A percentile compares a stretch with the other conserved stretches of the same genome.
Evolutionary conservation across 345 rosid genomes (phyloP).

Genomic region (Citrus maxima): DNA sequence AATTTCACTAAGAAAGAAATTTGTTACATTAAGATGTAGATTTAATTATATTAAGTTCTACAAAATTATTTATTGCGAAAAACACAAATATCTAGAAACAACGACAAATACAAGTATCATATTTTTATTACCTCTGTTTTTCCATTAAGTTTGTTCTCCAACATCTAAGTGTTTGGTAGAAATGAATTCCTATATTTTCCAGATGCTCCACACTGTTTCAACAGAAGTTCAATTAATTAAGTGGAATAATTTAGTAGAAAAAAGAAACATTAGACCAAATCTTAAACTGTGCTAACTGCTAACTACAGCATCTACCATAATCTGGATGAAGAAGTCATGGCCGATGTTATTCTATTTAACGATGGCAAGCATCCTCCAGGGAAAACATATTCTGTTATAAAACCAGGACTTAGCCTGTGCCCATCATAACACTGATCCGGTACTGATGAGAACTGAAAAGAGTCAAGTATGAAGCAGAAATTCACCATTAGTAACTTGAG

Average conservation of each 20-base stretch:
- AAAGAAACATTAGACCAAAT: background rate
- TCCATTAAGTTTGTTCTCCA: constrained; percentile 87
- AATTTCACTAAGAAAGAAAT: constrained; percentile 47
- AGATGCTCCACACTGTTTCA: constrained; percentile 70
- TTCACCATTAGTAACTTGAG: background rate
- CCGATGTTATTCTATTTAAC: constrained; percentile 64
- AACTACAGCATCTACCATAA: constrained; percentile 49
- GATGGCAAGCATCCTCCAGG: constrained; percentile 95
- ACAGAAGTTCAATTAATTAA: background rate
- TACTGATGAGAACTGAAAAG: constrained; percentile 69
- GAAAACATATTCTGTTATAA: constrained; percentile 88
- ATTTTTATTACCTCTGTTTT: constrained; percentile 48
- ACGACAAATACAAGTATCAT: background rate
- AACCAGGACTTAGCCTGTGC: constrained; percentile 78
- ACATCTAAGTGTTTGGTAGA: constrained; percentile 65
- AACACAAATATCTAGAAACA: background rate
- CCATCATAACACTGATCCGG: constrained; percentile 82
- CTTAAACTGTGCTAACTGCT: background rate
- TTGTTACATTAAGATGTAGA: background rate
- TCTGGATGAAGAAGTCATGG: constrained; percentile 71
- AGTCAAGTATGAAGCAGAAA: background rate
- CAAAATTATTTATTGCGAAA: too few relatives aligned
- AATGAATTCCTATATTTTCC: constrained; percentile 84
- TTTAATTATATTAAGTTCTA: too few relatives aligned
- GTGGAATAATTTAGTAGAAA: background rate